phyloP scores from a whole-genome alignment of 202 grass and related monocot species.

The Zoysia matrella region DNA sequence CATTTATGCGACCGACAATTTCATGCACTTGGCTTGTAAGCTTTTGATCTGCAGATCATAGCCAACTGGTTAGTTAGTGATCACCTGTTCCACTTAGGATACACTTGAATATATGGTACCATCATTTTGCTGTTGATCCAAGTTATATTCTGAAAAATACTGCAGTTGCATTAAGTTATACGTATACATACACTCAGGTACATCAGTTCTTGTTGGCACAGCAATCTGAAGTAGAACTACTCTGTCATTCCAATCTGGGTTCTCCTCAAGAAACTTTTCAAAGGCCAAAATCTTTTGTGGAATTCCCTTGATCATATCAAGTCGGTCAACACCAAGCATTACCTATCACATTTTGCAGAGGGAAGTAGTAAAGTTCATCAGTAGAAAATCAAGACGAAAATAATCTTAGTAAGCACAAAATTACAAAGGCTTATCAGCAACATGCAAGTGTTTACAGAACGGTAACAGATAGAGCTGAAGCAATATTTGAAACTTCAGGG shows the following conservation, averaged over 20 bases:
- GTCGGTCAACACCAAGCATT: conserved; percentile 98
- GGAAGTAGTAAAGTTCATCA: neutral
- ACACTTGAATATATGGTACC: neutral
- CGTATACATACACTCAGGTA: conserved; percentile 83
- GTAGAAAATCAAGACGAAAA: neutral
- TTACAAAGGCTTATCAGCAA: neutral
- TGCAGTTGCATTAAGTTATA: neutral
- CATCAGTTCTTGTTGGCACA: conserved; percentile 97
- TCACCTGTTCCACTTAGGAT: conserved; percentile 2
- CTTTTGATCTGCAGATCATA: conserved; percentile 85
- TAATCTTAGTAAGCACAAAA: neutral
- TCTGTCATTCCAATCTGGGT: conserved; percentile 76
- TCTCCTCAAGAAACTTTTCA: conserved; percentile 99
- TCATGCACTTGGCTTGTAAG: conserved; percentile 98
- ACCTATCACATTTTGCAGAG: conserved; percentile 59
- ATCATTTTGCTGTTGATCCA: neutral
- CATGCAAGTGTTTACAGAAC: neutral
- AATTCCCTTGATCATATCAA: conserved; percentile 99
- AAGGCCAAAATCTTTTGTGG: conserved; percentile 99
- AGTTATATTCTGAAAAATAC: neutral
- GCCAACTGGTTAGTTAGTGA: conserved; percentile 23
- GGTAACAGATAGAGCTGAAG: neutral
- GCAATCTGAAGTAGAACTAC: conserved; percentile 98
- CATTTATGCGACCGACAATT: conserved; percentile 99
- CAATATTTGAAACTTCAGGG: neutral